A percentile compares a stretch with the other conserved stretches of the same genome.
Conservation (phyloP, 805 yeast species). For the Blastobotrys terrestris region DNA sequence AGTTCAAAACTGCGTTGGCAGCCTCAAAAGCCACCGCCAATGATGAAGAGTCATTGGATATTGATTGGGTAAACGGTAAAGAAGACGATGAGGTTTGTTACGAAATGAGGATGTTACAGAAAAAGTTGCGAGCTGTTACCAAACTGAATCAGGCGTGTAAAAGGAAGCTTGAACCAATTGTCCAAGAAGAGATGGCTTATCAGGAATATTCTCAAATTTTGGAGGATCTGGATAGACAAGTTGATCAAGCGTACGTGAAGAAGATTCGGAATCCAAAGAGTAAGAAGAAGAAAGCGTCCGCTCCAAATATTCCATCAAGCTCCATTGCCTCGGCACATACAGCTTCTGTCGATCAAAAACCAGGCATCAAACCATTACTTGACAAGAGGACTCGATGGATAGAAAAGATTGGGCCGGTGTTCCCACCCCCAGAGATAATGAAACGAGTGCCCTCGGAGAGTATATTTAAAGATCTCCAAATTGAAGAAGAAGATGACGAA, state of each 20-base stretch:
- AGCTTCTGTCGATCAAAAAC: conserved; percentile 28
- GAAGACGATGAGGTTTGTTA: conserved; percentile 94
- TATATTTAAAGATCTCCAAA: conserved; percentile 45
- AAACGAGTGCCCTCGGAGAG: conserved; percentile 63
- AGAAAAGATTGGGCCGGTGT: conserved; percentile 79
- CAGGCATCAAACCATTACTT: conserved; percentile 68
- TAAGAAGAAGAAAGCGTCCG: conserved; percentile 41
- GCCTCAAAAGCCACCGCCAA: conserved; percentile 10
- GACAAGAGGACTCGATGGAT: conserved; percentile 91
- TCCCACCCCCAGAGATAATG: conserved; percentile 61
- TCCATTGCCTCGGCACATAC: conserved; percentile 13
- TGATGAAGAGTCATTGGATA: conserved; percentile 28
- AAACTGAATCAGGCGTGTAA: conserved; percentile 63
- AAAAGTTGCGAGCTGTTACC: conserved; percentile 54
- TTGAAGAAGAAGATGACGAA: conserved; percentile 38
- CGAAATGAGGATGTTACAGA: conserved; percentile 71
- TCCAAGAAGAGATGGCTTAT: conserved; percentile 89
- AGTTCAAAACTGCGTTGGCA: conserved; percentile 9
- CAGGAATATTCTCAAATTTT: conserved; percentile 86
- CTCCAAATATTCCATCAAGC: conserved; percentile 1
- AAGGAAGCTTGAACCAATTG: conserved; percentile 55
- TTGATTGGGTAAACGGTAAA: conserved; percentile 70
- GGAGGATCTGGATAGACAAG: conserved; percentile 93
- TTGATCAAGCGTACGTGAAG: conserved; percentile 87
- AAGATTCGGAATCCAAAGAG: conserved; percentile 67